Evolutionary conservation across 768 basidiomycete genomes (phyloP).

Genomic region (Mycena indigotica): DNA sequence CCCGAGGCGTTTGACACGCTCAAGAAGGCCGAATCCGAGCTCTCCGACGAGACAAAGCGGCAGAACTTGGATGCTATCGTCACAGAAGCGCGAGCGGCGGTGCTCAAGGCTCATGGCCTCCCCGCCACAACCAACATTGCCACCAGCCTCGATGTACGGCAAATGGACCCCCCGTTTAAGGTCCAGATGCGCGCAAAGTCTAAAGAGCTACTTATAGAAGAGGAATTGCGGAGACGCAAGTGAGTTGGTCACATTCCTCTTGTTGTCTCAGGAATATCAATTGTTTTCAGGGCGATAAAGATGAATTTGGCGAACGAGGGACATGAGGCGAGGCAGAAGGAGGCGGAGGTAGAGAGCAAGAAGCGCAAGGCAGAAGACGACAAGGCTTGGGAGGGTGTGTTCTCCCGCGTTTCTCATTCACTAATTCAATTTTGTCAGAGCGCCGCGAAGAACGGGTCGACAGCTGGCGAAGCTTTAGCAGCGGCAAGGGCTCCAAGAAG

Average conservation of each 20-base stretch:
- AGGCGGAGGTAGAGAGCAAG: constrained; percentile 73
- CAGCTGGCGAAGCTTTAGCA: constrained; percentile 79
- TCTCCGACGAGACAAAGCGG: constrained; percentile 76
- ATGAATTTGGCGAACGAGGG: constrained; percentile 92
- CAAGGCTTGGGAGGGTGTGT: constrained; percentile 83
- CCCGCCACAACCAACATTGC: constrained; percentile 53
- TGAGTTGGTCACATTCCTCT: too few relatives aligned
- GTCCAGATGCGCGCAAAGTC: constrained; percentile 67
- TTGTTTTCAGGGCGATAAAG: constrained; percentile 79
- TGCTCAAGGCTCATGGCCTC: constrained; percentile 66
- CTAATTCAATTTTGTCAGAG: constrained; percentile 41
- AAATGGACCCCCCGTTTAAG: constrained; percentile 63
- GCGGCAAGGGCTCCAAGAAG: constrained; percentile 70
- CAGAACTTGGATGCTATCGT: constrained; percentile 82
- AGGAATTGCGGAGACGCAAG: constrained; percentile 85
- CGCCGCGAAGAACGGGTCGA: constrained; percentile 80
- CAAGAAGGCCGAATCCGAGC: constrained; percentile 91
- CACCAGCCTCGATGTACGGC: constrained; percentile 60
- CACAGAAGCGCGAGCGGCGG: constrained; percentile 66
- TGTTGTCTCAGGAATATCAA: too few relatives aligned
- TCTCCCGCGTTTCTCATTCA: not conserved
- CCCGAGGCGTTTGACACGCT: constrained; percentile 92
- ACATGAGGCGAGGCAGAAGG: constrained; percentile 89
- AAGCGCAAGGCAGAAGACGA: constrained; percentile 92
- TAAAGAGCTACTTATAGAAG: constrained; percentile 87